These are phyloP conservation scores for Cryptococcus amylolentus DNA, from an alignment of 1,284 basidiomycete species.

Conservation along the genomic window DNA sequence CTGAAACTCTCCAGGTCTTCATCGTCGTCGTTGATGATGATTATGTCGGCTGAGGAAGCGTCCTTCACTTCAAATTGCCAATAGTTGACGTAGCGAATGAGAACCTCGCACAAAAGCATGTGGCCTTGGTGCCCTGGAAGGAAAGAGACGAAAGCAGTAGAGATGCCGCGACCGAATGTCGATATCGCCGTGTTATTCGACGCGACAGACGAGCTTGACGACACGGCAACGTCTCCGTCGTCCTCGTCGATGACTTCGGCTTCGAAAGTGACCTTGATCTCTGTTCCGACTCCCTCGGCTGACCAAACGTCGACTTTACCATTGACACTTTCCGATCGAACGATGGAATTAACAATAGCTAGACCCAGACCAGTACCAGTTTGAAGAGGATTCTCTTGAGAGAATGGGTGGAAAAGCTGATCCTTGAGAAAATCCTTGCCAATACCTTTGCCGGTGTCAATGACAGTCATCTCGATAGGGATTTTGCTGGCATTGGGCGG, in stretches of 20 bases:
- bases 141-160: slow-evolving; percentile 72
- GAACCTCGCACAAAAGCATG: slow-evolving; percentile 62
- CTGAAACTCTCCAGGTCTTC: slow-evolving; percentile 59
- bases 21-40: slow-evolving; percentile 78
- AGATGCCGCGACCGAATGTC: slow-evolving; percentile 52
- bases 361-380: slow-evolving; percentile 94
- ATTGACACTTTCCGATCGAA: slow-evolving; percentile 76
- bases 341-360: slow-evolving; percentile 85
- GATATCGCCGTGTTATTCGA: slow-evolving; percentile 7
- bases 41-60: slow-evolving; percentile 61
- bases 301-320: slow-evolving; percentile 63
- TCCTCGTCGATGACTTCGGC: slow-evolving; percentile 58
- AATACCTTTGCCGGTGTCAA: slow-evolving; percentile 90
- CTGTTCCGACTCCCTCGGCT: slow-evolving; percentile 82
- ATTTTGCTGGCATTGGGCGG: slow-evolving; percentile 59
- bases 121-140: slow-evolving; percentile 64
- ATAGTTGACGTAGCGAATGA: slow-evolving; percentile 68
- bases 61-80: slow-evolving; percentile 68
- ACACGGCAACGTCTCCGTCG: slow-evolving; percentile 23
- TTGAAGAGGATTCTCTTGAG: slow-evolving; percentile 65
- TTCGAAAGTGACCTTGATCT: slow-evolving; percentile 82
- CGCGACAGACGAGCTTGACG: slow-evolving; percentile 10
- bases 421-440: slow-evolving; percentile 86
- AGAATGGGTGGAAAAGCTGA: slow-evolving; percentile 94
- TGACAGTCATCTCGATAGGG: slow-evolving; percentile 78